Percentiles rank a stretch among this genome's conserved stretches.
Evolutionary conservation across 129 eudicot species (phyloP).

Genomic region (Helianthus annuus): HanXRQr2.0-SUNRISE NC_035440.2:19267035-19267534

Average conservation of each 20-base stretch:
- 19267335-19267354: neutral
- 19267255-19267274: neutral
- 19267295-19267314: neutral
- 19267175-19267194: slow-evolving; percentile 15
- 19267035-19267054: neutral
- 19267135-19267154: slow-evolving; percentile 45
- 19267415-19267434: too few species aligned
- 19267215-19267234: slow-evolving; percentile 33
- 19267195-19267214: slow-evolving; percentile 26
- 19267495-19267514: too few species aligned
- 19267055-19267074: neutral
- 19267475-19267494: too few species aligned
- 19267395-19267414: too few species aligned
- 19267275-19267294: neutral
- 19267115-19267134: slow-evolving; percentile 28
- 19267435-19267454: too few species aligned
- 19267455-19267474: too few species aligned
- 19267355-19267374: too few species aligned
- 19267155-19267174: slow-evolving; percentile 13
- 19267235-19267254: slow-evolving; percentile 22
- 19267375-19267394: too few species aligned
- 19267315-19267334: neutral
- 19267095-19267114: neutral
- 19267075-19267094: neutral
- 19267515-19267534: too few species aligned